Percentiles rank a stretch among this genome's conserved stretches.
phyloP scores from a whole-genome alignment of 2,329 filamentous ascomycete genomes.

The Trichoderma sp. region DNA sequence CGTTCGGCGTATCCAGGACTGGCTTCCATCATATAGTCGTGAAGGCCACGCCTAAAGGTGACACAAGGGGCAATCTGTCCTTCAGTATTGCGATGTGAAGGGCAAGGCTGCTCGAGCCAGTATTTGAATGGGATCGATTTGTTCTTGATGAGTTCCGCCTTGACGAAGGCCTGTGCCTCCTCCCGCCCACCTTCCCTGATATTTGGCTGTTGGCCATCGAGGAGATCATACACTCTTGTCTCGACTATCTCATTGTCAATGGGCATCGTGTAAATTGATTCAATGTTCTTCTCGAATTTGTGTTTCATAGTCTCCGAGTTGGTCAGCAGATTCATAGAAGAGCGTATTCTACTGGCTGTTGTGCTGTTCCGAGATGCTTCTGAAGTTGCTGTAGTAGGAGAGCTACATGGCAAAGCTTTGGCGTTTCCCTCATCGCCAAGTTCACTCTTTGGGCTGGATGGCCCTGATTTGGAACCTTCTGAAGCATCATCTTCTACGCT shows the following conservation, averaged over 20 bases:
- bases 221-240: neutral
- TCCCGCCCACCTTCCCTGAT: neutral
- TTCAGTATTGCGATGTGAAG: neutral
- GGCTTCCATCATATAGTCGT: conserved; percentile 8
- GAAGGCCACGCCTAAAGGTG: conserved; percentile 4
- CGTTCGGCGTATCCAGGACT: neutral
- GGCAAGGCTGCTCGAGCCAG: conserved; percentile 12
- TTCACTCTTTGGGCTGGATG: neutral
- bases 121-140: conserved; percentile 9
- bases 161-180: neutral
- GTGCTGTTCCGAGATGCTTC: neutral
- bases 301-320: conserved; percentile 3
- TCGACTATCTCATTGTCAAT: conserved; percentile 6
- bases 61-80: neutral
- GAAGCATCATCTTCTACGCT: neutral
- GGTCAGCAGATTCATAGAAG: neutral
- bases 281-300: neutral
- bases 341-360: neutral
- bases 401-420: neutral
- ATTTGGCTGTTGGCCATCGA: neutral
- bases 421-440: neutral
- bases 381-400: neutral
- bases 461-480: neutral
- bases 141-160: conserved; percentile 12
- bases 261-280: neutral